Base-by-base conservation (phyloP, 2,329 filamentous ascomycete species). In the Ascochyta lentis region DNA sequence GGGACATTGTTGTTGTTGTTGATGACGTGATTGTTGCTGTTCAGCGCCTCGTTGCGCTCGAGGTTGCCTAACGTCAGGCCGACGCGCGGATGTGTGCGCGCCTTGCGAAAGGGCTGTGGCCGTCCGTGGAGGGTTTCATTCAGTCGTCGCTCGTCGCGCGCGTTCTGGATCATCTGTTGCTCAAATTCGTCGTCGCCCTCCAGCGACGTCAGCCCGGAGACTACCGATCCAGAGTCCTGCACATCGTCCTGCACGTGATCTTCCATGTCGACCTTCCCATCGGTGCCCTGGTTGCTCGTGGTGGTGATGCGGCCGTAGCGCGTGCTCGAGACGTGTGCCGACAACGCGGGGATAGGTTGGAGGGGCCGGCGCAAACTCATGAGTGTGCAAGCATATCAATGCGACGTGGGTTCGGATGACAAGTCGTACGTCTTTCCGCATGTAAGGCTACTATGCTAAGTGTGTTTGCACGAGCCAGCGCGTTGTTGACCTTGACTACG, bases 111-210 rank as follows among this genome's bases (percentile, higher is more conserved):
- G 7, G 78, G 67, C 56, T 71, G 70, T 7, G 64, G 58, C 49
- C 67, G 66, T 52, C 67, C 68, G 23, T 63, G 64, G 41, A 74
- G 61, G 37, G 75, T 75, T 55, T 71, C 69, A 34, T 72, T 70
- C 27, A 78, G 51, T 23, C 77, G 75, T 44, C 73, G 73, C 57
- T 77, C 66, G 61, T 82, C 79, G 55, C 77, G 75, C 34, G 71
- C 73, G 58, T 79, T 74, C 60, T 80, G 76, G 43, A 81, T 69
- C 60, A 81, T 74, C 46, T 69, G 70, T 47, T 71, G 71, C 15
- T 79, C 79, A 55, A 82, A 80, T 61, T 81, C 78, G 39, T 67
- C 69, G 53, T 77, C 77, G 56, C 77, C 75, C 38, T 79, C 78
- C 49, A 79, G 63, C 10, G 70, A 70, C 29, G 70, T 77, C 34